Conservation (phyloP, 1,284 basidiomycete species). For the Tylopilus orsonianus region DNA sequence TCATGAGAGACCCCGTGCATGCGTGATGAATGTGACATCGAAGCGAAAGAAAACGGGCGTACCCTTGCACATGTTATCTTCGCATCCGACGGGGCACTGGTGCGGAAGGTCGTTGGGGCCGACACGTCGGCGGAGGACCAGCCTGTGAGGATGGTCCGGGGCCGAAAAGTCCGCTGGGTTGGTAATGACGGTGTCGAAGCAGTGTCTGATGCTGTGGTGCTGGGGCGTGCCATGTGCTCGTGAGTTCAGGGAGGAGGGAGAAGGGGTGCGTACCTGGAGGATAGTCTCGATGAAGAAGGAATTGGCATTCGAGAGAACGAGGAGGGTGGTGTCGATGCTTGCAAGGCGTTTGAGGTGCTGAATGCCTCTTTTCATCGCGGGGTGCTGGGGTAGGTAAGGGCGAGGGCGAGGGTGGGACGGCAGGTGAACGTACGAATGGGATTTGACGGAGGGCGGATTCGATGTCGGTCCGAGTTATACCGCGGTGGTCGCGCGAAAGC, state of each 20-base stretch:
- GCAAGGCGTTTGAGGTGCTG: slow-evolving; percentile 66
- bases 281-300: slow-evolving; percentile 90
- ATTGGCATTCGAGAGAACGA: slow-evolving; percentile 95
- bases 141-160: slow-evolving; percentile 61
- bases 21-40: no score
- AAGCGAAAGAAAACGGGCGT: background rate
- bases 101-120: slow-evolving; percentile 81
- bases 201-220: slow-evolving; percentile 70
- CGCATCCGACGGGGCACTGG: slow-evolving; percentile 84
- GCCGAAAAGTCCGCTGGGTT: slow-evolving; percentile 87
- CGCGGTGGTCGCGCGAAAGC: slow-evolving; percentile 55
- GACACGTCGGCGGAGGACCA: slow-evolving; percentile 78
- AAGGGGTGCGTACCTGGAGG: slow-evolving; percentile 56
- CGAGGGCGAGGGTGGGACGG: no score
- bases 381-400: slow-evolving; percentile 62
- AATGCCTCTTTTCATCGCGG: slow-evolving; percentile 92
- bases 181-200: slow-evolving; percentile 88
- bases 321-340: slow-evolving; percentile 69
- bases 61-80: slow-evolving; percentile 99
- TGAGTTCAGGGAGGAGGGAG: no score
- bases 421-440: slow-evolving; percentile 64
- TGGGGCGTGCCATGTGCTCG: slow-evolving; percentile 30
- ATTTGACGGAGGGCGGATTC: slow-evolving; percentile 75
- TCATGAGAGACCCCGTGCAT: no score
- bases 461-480: slow-evolving; percentile 74